Conservation (phyloP, 2,329 filamentous ascomycete species). For the Alternaria dauci region DNA sequence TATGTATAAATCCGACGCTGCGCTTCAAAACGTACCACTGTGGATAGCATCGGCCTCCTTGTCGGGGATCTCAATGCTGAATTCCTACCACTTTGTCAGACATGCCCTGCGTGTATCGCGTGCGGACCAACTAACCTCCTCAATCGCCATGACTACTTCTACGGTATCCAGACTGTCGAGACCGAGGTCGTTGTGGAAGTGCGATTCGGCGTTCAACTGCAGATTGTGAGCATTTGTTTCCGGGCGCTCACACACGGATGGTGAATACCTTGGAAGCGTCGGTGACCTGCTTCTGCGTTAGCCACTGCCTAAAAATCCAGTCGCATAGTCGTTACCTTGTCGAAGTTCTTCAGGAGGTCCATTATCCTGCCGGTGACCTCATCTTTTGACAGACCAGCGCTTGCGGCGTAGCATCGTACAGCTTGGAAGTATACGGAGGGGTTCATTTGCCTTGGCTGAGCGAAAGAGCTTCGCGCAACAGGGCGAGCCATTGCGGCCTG, state of each 20-base stretch:
- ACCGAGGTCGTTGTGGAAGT: conserved; percentile 97
- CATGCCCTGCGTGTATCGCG: conserved; percentile 6
- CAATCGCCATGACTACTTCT: conserved; percentile 99
- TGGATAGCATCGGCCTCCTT: conserved; percentile 95
- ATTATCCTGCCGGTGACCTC: conserved; percentile 94
- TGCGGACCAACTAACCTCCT: conserved; percentile 73
- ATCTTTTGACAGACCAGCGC: conserved; percentile 76
- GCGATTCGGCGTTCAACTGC: conserved; percentile 82
- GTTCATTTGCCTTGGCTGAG: conserved; percentile 66
- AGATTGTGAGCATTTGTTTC: conserved; percentile 31
- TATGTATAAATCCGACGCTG: conserved; percentile 4
- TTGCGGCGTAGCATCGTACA: conserved; percentile 86
- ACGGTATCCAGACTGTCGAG: conserved; percentile 98
- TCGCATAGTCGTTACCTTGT: conserved; percentile 74
- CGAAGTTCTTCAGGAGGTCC: conserved; percentile 92
- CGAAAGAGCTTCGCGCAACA: conserved; percentile 67
- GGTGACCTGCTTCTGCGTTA: conserved; percentile 63
- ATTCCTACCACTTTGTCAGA: conserved; percentile 62
- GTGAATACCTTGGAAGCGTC: conserved; percentile 64
- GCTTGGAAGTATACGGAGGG: conserved; percentile 72
- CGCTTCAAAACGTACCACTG: conserved; percentile 72
- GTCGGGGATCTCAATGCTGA: conserved; percentile 96
- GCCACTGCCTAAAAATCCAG: conserved; percentile 26
- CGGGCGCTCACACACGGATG: neutral
- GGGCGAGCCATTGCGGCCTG: conserved; percentile 65